Percentiles rank a stretch among this genome's conserved stretches.
phyloP scores from a whole-genome alignment of 1,284 basidiomycete species.

The Rhizoctonia solani region DNA sequence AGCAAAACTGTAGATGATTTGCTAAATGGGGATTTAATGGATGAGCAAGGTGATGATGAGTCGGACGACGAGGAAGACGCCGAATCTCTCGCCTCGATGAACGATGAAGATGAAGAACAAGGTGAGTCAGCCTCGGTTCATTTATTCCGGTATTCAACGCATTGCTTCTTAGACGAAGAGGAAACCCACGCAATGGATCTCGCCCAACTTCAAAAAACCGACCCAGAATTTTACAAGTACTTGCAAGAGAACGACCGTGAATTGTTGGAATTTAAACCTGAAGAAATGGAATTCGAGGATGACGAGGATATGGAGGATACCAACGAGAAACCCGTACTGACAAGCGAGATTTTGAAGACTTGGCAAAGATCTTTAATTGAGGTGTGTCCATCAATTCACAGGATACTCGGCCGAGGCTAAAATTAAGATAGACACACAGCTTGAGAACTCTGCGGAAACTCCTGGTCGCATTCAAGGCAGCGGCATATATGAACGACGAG shows the following conservation, averaged over 20 bases:
- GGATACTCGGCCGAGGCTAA: not conserved
- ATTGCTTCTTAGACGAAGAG: constrained; percentile 60
- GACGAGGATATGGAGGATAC: constrained; percentile 51
- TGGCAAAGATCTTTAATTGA: constrained; percentile 94
- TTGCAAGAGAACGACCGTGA: constrained; percentile 94
- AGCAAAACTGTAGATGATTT: constrained; percentile 80
- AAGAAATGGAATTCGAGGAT: constrained; percentile 42
- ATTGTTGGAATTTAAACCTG: constrained; percentile 75
- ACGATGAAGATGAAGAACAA: constrained; percentile 75
- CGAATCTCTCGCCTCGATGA: constrained; percentile 74
- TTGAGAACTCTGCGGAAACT: constrained; percentile 83
- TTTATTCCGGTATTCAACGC: constrained; percentile 33
- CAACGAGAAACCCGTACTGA: constrained; percentile 63
- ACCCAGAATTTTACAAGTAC: constrained; percentile 98
- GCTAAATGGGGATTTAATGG: constrained; percentile 76
- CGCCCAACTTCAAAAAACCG: constrained; percentile 90
- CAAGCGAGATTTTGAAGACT: constrained; percentile 70
- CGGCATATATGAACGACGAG: constrained; percentile 87
- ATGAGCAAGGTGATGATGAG: constrained; percentile 53
- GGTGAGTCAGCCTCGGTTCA: constrained; percentile 49
- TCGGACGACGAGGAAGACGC: constrained; percentile 62
- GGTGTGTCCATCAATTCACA: constrained; percentile 51
- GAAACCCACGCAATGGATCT: constrained; percentile 76
- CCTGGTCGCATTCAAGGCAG: constrained; percentile 86
- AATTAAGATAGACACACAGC: constrained; percentile 84